These are phyloP conservation scores for Hypoxylon perforatum DNA, from an alignment of 495 filamentous ascomycete genomes.

Conservation along the genomic window DNA sequence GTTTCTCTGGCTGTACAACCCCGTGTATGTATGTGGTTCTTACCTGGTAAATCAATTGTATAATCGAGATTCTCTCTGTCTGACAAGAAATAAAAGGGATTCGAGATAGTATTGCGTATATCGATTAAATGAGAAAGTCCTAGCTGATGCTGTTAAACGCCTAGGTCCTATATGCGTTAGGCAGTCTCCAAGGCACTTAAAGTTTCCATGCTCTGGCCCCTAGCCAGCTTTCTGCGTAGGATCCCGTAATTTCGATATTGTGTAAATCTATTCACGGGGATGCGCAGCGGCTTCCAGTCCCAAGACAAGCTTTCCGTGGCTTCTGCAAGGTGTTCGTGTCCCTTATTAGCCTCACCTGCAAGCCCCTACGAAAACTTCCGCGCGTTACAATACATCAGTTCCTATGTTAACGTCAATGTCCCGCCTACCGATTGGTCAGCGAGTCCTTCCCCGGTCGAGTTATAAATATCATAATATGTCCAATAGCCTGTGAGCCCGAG, in stretches of 20 bases:
- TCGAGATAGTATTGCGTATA: neutral
- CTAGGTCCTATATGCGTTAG: neutral
- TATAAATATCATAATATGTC: no score
- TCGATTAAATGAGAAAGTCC: neutral
- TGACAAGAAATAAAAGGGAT: neutral
- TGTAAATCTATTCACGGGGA: neutral
- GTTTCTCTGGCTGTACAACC: constrained; percentile 9
- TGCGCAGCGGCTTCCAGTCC: no score
- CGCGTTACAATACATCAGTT: no score
- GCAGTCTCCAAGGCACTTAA: neutral
- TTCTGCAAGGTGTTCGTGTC: no score
- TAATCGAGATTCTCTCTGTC: constrained; percentile 17
- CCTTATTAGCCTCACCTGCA: no score
- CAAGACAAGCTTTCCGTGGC: no score
- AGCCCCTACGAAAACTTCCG: no score
- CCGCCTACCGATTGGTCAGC: no score
- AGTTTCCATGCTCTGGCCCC: neutral
- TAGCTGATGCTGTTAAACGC: neutral
- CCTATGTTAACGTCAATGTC: no score
- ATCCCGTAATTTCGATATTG: neutral
- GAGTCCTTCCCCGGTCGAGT: no score
- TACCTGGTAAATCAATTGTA: neutral
- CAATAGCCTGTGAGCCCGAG: no score
- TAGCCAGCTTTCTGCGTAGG: neutral
- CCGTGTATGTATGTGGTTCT: neutral